phyloP scores from a whole-genome alignment of 805 yeast species.

The Starmerella vaccinii region DNA sequence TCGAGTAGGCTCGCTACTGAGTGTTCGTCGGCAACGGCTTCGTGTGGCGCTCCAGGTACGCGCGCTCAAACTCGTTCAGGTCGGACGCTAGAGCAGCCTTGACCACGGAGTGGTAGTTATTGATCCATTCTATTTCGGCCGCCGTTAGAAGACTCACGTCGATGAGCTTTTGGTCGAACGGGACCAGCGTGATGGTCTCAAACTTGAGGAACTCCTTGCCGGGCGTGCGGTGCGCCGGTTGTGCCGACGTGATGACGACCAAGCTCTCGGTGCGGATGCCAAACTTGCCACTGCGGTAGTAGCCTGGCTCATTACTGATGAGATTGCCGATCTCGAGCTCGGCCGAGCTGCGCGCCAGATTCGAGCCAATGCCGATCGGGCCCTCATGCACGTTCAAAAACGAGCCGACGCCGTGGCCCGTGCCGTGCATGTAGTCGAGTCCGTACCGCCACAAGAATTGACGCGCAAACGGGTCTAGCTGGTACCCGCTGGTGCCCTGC shows the following conservation, averaged over 20 bases:
- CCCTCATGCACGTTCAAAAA: constrained; percentile 90
- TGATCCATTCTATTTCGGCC: constrained; percentile 60
- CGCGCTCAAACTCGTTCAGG: constrained; percentile 47
- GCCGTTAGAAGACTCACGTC: constrained; percentile 45
- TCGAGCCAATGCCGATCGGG: constrained; percentile 61
- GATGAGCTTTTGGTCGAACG: constrained; percentile 69
- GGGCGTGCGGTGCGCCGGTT: constrained; percentile 33
- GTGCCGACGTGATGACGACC: constrained; percentile 42
- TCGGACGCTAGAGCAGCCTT: constrained; percentile 43
- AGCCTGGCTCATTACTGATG: constrained; percentile 90
- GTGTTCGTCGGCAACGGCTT: no score
- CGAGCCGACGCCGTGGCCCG: constrained; percentile 96
- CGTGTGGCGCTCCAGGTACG: constrained; percentile 44
- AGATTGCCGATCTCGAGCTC: constrained; percentile 59
- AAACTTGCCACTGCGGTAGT: constrained; percentile 75
- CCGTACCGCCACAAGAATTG: constrained; percentile 76
- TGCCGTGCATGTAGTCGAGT: constrained; percentile 82
- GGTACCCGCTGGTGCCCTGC: constrained; percentile 59
- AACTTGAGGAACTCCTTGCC: constrained; percentile 55
- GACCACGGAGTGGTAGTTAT: constrained; percentile 52
- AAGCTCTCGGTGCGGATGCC: constrained; percentile 89
- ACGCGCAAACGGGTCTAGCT: constrained; percentile 73
- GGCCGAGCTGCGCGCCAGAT: constrained; percentile 33
- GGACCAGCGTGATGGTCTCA: constrained; percentile 75
- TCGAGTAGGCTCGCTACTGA: no score